Evolutionary conservation across 495 filamentous ascomycete species (phyloP), one percentile per base, ranked within the genome.

Genomic region (Podospora pseudocomata): DNA sequence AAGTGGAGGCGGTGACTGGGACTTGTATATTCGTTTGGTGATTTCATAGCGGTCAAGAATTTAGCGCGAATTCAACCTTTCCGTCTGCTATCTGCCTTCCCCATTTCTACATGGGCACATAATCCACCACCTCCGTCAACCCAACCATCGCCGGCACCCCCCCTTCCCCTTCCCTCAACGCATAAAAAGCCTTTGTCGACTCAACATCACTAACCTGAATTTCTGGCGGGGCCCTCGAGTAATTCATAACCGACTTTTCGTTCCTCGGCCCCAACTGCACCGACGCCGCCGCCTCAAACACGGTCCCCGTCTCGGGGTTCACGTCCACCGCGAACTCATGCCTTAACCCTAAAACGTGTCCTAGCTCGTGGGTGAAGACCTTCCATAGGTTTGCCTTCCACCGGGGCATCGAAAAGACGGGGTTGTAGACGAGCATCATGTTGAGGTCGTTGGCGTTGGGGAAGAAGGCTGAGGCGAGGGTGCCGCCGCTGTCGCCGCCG

Each of bases 361-460:
- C 56, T 18, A 59, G 18, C 56, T 59, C 56, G 18, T 59, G 56
- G 9, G 56, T 59, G 56, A 59, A 59, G 9, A 59, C 56, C 56
- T 59, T 59, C 56, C 56, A 59, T 4, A 59, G n/a, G 56, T 20
- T 20, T 3, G 56, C 56, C 56, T 59, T 59, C 56, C 56, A 59
- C 9, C 26, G 4, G 19, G 56, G 56, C 56, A n/a, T 59, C 1
- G 56, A 20, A 20, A 59, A 59, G 26, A 18, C 56, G 5, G 56
- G 19, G 56, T 27, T 59, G 26, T 59, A 59, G 9, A 59, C 56
- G 18, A 18, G 26, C 56, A 59, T 18, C 56, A 59, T 18, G 56
- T 59, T 59, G 5, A 59, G 26, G 3, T 59, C 56, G 26, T 59
- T 59, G 19, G 56, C 19, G 18, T 59, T 59, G 15, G 56, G 56